Evolutionary conservation across 164 flowering plant genomes (phyloP), one percentile per base, ranked within the genome.

Genomic region (Macadamia integrifolia): DNA sequence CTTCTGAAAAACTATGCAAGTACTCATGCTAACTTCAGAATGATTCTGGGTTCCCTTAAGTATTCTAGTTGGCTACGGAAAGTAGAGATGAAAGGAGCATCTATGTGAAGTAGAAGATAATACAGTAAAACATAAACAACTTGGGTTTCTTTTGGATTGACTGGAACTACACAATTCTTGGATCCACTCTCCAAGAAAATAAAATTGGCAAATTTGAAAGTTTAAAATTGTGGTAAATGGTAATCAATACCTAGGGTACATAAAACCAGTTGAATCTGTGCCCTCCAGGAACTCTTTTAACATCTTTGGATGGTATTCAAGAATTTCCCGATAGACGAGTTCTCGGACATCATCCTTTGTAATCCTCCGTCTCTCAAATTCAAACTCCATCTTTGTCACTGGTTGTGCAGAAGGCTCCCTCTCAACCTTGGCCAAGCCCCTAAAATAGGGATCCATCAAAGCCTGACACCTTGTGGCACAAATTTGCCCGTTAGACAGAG

Each of bases 401-500:
- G 97, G 97, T 72, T 92, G 98, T 66, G 98, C 86, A 68, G 92
- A 89, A 64, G 97, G 99, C 75, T 94, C 99, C 76, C 98, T 89
- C 78, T 90, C 98, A 59, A 88, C 97, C 77, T 86, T 94, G 66
- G 99, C 97, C 79, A 94, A 84, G 69, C 90, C 89, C 79, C 86
- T 85, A 73, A 94, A 94, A 78, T 94, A 94, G 58, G 97, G 97
- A 90, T 94, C 97, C 53, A 97, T 92, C 78, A 94, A 88, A 80
- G 99, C 99, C 99, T 94, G 85, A 70, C 46, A 75, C 71, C 68
- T 74, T 69, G 71, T 58, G 62, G 71, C 67, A 76, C 62, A 74
- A 74, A 12, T 61, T 62, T 29, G 15, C 74, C 30, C 68, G 72
- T 77, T 77, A 77, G 80, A 61, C 29, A 9, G 61, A 69, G 58